These are phyloP conservation scores for Aurinia saxatilis DNA, from an alignment of 345 rosid species.

Conservation along the genomic window DNA sequence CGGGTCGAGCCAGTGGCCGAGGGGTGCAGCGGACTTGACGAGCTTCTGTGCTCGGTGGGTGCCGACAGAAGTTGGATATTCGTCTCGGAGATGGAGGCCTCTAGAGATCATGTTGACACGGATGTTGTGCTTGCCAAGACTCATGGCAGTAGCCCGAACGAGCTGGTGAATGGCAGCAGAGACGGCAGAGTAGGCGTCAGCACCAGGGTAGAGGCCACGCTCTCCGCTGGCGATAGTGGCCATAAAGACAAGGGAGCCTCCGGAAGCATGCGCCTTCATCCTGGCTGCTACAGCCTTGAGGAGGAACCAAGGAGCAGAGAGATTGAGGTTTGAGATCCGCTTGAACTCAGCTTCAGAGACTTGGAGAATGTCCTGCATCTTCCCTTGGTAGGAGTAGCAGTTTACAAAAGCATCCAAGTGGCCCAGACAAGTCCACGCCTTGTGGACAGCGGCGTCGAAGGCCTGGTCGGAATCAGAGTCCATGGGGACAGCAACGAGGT, in stretches of 20 bases:
- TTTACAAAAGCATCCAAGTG: conserved; percentile 70
- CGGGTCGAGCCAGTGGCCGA: conserved; percentile 66
- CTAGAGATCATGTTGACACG: conserved; percentile 31
- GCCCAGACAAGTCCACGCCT: conserved; percentile 52
- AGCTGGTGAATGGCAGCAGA: conserved; percentile 73
- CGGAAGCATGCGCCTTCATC: conserved; percentile 51
- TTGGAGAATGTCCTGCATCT: conserved; percentile 58
- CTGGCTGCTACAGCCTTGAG: conserved; percentile 61
- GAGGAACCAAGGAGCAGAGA: conserved; percentile 73
- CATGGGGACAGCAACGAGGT: conserved; percentile 64
- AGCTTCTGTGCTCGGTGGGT: conserved; percentile 57
- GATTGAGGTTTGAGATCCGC: conserved; percentile 48
- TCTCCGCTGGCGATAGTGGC: conserved; percentile 59
- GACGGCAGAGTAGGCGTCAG: conserved; percentile 73
- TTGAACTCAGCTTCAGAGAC: conserved; percentile 55
- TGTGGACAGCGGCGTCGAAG: conserved; percentile 67
- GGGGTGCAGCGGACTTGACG: conserved; percentile 52
- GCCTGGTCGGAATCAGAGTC: conserved; percentile 58
- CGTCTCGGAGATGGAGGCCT: conserved; percentile 61
- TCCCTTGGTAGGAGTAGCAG: conserved; percentile 66
- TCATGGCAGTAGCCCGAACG: conserved; percentile 40
- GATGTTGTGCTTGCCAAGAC: conserved; percentile 32
- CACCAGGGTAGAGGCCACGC: conserved; percentile 83
- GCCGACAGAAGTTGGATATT: conserved; percentile 56
- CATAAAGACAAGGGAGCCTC: conserved; percentile 73